phyloP scores from a whole-genome alignment of 306 rosid genomes.

The Cucurbita moschata region DNA sequence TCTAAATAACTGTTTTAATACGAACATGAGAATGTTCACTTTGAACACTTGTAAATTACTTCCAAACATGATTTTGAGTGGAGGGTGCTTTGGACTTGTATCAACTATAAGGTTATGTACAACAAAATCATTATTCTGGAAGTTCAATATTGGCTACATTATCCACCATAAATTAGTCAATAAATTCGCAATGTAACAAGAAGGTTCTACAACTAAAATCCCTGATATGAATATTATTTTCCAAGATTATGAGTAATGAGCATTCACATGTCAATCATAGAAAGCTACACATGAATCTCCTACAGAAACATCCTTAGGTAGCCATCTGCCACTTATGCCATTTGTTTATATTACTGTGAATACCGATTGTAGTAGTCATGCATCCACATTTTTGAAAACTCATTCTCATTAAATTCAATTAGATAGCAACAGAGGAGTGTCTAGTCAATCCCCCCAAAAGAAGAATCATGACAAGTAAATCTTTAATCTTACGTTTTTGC shows the following conservation, averaged over 20 bases:
- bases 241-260: neutral
- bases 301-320: neutral
- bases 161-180: neutral
- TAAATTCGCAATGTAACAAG: neutral
- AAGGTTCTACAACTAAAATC: neutral
- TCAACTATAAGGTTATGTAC: neutral
- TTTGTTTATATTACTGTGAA: neutral
- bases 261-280: neutral
- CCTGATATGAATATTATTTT: no score
- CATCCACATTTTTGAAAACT: neutral
- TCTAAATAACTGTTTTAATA: neutral
- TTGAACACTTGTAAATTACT: neutral
- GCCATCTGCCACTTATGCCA: neutral
- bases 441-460: neutral
- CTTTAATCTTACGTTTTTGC: slow-evolving; percentile 75
- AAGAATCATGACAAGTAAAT: neutral
- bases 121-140: neutral
- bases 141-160: neutral
- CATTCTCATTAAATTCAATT: neutral
- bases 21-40: neutral
- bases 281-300: neutral
- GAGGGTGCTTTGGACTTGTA: neutral
- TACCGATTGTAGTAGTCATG: neutral
- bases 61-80: neutral
- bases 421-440: neutral